Percentiles rank a stretch among this genome's conserved stretches.
These are phyloP conservation scores for Neoboletus subvelutipes DNA, from an alignment of 768 basidiomycete genomes.

Conservation along the genomic window DNA sequence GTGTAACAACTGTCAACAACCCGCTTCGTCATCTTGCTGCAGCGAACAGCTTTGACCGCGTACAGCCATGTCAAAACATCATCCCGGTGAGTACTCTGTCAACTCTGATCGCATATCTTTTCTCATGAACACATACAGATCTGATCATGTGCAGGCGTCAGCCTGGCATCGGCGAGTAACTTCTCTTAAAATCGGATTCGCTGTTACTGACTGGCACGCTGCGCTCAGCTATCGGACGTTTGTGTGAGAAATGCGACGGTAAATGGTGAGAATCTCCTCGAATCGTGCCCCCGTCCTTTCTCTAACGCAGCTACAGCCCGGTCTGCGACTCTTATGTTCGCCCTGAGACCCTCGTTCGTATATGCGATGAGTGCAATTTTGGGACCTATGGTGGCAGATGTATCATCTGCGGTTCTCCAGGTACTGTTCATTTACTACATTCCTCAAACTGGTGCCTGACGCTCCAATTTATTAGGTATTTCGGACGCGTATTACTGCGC, in stretches of 20 bases:
- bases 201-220: slow-evolving; percentile 9
- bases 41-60: slow-evolving; percentile 3
- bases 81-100: slow-evolving; percentile 57
- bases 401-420: slow-evolving; percentile 96
- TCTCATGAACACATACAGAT: slow-evolving; percentile 50
- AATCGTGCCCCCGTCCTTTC: neutral
- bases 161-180: slow-evolving; percentile 84
- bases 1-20: slow-evolving; percentile 16
- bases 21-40: neutral
- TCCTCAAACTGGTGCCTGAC: neutral
- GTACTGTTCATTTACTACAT: slow-evolving; percentile 42
- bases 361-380: slow-evolving; percentile 99
- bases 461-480: slow-evolving; percentile 59
- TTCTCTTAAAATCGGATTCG: neutral
- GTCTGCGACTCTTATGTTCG: slow-evolving; percentile 99
- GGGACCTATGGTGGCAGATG: slow-evolving; percentile 97
- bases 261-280: slow-evolving; percentile 74
- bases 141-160: slow-evolving; percentile 98
- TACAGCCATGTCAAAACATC: slow-evolving; percentile 80
- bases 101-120: too few species aligned
- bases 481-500: slow-evolving; percentile 99
- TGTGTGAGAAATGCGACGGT: slow-evolving; percentile 99
- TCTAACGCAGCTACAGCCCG: slow-evolving; percentile 54
- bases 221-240: slow-evolving; percentile 83
- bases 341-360: slow-evolving; percentile 95